These are phyloP conservation scores for Umbelopsis sp. DNA, from an alignment of 192 early-diverging fungal genomes.

Conservation along the genomic window DNA sequence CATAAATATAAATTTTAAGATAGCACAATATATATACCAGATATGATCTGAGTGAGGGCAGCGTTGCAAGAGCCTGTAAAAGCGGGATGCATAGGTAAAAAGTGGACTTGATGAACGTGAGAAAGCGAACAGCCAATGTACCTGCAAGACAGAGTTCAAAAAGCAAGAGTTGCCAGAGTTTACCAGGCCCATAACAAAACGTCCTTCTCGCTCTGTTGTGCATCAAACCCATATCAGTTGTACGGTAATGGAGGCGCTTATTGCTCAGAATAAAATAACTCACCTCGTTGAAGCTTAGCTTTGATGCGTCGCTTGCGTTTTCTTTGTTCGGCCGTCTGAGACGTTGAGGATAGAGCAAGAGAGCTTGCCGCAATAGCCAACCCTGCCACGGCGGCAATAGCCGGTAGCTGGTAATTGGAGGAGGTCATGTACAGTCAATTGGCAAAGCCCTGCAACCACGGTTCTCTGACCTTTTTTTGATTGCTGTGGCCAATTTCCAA, in stretches of 20 bases:
- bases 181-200: constrained; percentile 66
- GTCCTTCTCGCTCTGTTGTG: constrained; percentile 34
- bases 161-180: constrained; percentile 95
- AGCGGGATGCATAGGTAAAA: neutral
- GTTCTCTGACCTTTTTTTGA: too few species aligned
- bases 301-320: constrained; percentile 33
- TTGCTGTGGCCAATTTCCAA: too few species aligned
- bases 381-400: constrained; percentile 39
- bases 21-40: constrained; percentile 22
- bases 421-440: constrained; percentile 15
- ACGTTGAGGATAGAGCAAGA: constrained; percentile 26
- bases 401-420: constrained; percentile 41
- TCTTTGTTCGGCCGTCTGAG: constrained; percentile 21
- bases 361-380: constrained; percentile 37
- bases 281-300: constrained; percentile 33
- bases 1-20: neutral
- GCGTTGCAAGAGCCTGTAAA: constrained; percentile 39
- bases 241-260: neutral
- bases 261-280: neutral
- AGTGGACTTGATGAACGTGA: neutral
- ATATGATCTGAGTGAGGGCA: constrained; percentile 36
- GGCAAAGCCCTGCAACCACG: neutral
- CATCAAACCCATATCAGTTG: neutral
- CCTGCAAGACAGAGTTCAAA: constrained; percentile 89
- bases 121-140: constrained; percentile 20